Evolutionary conservation across 2,329 filamentous ascomycete genomes (phyloP).

Genomic region (Microdochium trichocladiopsis): DNA sequence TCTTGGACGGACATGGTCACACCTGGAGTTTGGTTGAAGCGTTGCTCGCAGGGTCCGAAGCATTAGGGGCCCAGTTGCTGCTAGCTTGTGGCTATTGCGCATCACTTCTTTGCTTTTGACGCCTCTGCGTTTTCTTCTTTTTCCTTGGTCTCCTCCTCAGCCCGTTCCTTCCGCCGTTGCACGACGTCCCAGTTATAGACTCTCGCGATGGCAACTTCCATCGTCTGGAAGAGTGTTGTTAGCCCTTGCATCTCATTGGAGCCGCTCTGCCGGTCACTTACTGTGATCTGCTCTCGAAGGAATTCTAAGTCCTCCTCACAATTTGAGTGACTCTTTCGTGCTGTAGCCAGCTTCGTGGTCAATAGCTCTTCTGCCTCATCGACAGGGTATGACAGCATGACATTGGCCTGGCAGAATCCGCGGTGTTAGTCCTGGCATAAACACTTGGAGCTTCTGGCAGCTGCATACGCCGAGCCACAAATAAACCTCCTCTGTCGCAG

Average conservation of each 20-base stretch:
- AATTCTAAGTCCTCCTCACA: slow-evolving; percentile 97
- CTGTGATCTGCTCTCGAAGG: slow-evolving; percentile 91
- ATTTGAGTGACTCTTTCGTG: slow-evolving; percentile 72
- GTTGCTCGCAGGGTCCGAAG: no score
- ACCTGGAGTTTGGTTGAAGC: no score
- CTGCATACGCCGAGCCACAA: slow-evolving; percentile 79
- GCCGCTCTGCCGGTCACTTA: slow-evolving; percentile 32
- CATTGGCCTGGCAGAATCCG: slow-evolving; percentile 61
- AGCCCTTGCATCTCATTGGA: slow-evolving; percentile 2
- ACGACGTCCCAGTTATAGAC: slow-evolving; percentile 99
- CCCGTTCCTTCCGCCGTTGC: slow-evolving; percentile 86
- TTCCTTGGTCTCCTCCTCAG: slow-evolving; percentile 44
- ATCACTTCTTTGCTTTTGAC: slow-evolving; percentile 5
- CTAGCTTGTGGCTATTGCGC: background rate
- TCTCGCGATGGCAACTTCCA: slow-evolving; percentile 91
- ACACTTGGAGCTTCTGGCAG: slow-evolving; percentile 1
- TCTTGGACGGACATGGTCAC: no score
- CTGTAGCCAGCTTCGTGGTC: slow-evolving; percentile 67
- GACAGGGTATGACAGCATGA: slow-evolving; percentile 94
- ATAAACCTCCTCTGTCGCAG: slow-evolving; percentile 84
- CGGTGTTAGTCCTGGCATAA: slow-evolving; percentile 12
- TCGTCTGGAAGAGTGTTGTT: slow-evolving; percentile 53
- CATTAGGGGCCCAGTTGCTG: no score
- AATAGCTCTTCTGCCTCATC: slow-evolving; percentile 78
- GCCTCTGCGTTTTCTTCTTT: slow-evolving; percentile 31